Percentiles rank a stretch among this genome's conserved stretches.
These are phyloP conservation scores for Apophysomyces elegans DNA, from an alignment of 371 early-diverging fungal species.

Conservation along the genomic window DNA sequence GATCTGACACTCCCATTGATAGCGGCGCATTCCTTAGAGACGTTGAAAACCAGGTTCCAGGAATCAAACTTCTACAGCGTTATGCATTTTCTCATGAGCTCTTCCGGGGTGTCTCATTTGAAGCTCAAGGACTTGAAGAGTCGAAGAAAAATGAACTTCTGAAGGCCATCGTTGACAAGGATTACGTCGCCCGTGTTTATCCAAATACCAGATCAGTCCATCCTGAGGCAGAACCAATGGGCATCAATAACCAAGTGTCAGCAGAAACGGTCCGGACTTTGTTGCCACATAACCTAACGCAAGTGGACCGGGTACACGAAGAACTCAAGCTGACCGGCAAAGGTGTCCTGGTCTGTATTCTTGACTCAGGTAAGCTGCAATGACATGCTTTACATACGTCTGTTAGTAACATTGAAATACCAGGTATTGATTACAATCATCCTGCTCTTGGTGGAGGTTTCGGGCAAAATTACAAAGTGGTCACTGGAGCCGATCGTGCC, in stretches of 20 bases:
- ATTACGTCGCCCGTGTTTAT: neutral
- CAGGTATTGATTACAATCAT: constrained; percentile 67
- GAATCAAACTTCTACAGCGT: neutral
- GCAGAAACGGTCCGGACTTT: neutral
- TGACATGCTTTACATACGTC: constrained; percentile 60
- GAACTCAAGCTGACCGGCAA: constrained; percentile 50
- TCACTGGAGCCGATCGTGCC: constrained; percentile 6
- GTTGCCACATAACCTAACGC: constrained; percentile 21
- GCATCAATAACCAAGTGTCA: neutral
- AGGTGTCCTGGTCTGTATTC: constrained; percentile 65
- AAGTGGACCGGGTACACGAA: constrained; percentile 29
- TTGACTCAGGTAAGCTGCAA: constrained; percentile 57
- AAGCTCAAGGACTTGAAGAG: neutral
- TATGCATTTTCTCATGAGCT: neutral
- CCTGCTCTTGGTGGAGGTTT: constrained; percentile 71
- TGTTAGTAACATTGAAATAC: constrained; percentile 61
- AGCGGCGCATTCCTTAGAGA: neutral
- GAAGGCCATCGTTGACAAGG: neutral
- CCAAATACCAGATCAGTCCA: neutral
- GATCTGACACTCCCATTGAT: neutral
- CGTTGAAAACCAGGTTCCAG: neutral
- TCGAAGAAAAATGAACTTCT: neutral
- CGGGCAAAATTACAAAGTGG: constrained; percentile 39
- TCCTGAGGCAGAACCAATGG: neutral
- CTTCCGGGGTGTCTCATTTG: neutral